Evolutionary conservation across 2,329 filamentous ascomycete species (phyloP), one percentile per base, ranked within the genome.

Genomic region (Diaporthe australafricana): DNA sequence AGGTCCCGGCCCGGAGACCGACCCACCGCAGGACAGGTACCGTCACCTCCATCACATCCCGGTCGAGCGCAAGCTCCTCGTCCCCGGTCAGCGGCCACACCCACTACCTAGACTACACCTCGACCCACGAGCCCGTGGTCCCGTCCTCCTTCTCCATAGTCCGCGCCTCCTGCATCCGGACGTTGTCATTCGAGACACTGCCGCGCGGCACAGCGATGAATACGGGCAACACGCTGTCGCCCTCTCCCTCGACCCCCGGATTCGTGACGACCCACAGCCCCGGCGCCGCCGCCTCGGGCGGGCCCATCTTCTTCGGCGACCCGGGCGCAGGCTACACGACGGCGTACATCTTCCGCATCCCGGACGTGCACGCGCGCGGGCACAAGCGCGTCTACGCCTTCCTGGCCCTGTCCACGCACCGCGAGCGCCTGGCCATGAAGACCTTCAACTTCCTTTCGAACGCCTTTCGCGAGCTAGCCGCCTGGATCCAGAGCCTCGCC

Each of bases 361-460:
- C 90, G 8, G 91, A 93, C 77, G 84, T 91, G 45, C 90, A 91
- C 74, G 91, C 91, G 17, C 88, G 91, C 16, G 91, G 91, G 5
- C 89, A 91, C 75, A 90, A 91, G 80, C 87, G 91, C n/a, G 88
- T 92, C 16, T 93, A 93, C 77, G 91, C 91, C 14, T 89, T 93
- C 72, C 80, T 93, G 72, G 90, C 90, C 2, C 85, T 92, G 57
- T 91, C 87, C 78, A 92, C 90, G 14, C 89, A 92, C 79, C 88
- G 88, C 66, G 90, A 92, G 80, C 86, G 89, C 17, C 81, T 89
- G 17, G 89, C 89, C 55, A 91, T 93, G 87, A 90, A 91, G 79
- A 87, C 89, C 0, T 92, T 92, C 77, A 87, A 87, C 47, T 89
- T 90, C 74, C 84, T 92, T 38, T 88, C 90, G 3, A 83, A 85